Evolutionary conservation across 1,284 basidiomycete genomes (phyloP).

Genomic region (Phaffia rhodozyma): DNA sequence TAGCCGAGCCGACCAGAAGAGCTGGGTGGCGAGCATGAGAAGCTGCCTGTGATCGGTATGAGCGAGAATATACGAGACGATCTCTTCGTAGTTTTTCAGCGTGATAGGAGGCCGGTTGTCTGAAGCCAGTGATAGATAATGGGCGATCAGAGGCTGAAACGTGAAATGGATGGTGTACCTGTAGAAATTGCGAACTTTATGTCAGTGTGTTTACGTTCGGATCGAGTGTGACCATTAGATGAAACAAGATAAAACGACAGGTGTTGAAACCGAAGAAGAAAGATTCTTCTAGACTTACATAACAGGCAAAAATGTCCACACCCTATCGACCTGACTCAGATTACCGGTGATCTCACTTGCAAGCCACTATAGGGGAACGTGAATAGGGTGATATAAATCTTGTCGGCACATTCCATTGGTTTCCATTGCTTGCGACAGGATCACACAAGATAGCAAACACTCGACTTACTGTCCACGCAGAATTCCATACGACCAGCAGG

Average conservation of each 20-base stretch:
- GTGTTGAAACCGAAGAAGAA: background rate
- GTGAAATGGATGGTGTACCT: constrained; percentile 57
- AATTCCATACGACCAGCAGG: too few species aligned
- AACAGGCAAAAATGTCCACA: constrained; percentile 36
- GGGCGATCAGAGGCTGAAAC: constrained; percentile 6
- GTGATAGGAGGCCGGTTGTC: background rate
- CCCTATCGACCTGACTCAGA: constrained; percentile 57
- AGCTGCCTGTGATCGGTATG: background rate
- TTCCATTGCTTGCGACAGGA: too few species aligned
- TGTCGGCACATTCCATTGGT: too few species aligned
- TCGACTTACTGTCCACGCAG: too few species aligned
- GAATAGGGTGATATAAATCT: too few species aligned
- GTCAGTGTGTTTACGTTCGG: constrained; percentile 2
- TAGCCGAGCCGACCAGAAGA: constrained; percentile 40
- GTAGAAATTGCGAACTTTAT: constrained; percentile 58
- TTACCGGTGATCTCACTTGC: constrained; percentile 47
- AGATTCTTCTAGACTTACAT: background rate
- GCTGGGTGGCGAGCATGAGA: constrained; percentile 13
- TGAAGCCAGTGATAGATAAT: background rate
- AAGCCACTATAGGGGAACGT: too few species aligned
- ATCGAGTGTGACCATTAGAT: too few species aligned
- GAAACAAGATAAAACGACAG: background rate
- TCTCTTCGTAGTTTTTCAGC: background rate
- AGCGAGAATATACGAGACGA: background rate
- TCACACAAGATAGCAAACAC: too few species aligned